phyloP scores from a whole-genome alignment of 768 basidiomycete species.

The Leccinum incarnatum region DNA sequence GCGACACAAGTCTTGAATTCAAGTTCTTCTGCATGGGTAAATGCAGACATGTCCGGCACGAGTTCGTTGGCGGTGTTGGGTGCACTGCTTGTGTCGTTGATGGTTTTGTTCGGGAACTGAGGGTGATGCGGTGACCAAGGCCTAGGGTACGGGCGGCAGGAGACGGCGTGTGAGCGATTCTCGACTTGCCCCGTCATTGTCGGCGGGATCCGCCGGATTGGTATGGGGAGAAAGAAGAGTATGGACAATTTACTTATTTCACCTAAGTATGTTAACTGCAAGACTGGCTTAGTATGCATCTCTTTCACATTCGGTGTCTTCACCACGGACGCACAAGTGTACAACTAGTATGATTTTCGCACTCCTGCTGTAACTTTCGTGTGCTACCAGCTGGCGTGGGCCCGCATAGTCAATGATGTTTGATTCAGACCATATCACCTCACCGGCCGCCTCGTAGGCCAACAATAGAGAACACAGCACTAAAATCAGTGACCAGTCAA shows the following conservation, averaged over 20 bases:
- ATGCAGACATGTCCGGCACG: conserved; percentile 2
- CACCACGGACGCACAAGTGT: background rate
- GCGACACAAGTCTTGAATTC: conserved; percentile 12
- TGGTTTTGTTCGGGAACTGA: conserved; percentile 13
- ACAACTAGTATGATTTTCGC: background rate
- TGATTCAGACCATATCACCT: background rate
- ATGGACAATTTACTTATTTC: background rate
- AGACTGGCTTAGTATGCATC: background rate
- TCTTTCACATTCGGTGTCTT: background rate
- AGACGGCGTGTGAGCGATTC: background rate
- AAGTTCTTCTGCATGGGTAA: conserved; percentile 11
- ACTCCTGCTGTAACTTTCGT: background rate
- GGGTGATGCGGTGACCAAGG: background rate
- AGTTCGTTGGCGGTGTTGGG: conserved; percentile 7
- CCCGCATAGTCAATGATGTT: background rate
- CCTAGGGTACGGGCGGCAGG: background rate
- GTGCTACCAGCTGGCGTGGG: background rate
- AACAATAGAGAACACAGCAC: too few species aligned
- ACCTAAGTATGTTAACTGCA: background rate
- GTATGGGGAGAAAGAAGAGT: background rate
- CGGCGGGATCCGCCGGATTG: background rate
- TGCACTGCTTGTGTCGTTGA: conserved; percentile 12
- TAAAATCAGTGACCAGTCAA: too few species aligned
- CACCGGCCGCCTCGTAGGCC: background rate
- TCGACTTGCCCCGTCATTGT: background rate